Evolutionary conservation across 371 early-diverging fungal genomes (phyloP), one percentile per base, ranked within the genome.

Genomic region (Dichotomocladium elegans): DNA sequence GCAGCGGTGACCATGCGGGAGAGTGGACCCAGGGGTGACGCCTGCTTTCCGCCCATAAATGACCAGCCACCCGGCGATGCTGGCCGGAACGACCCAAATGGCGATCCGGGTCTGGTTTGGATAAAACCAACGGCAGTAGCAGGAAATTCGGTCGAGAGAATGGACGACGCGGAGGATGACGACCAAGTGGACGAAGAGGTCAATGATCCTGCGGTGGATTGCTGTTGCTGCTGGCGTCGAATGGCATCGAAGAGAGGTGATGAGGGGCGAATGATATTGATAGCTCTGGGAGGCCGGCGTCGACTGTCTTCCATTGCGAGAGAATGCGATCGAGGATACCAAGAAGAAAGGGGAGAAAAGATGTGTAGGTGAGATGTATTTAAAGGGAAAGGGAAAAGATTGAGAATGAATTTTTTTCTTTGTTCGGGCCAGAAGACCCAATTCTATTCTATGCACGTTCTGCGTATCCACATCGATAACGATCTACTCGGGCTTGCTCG

Each of bases 281-380:
- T 47, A 29, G 58, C 58, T 42, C 48, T 30, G 44, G 58, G 58
- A 4, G 58, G 58, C 78, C 70, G 19, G 77, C 70, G 37, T 25
- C 51, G 35, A 41, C 41, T 40, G 51, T 51, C 51, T 24, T 51
- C 51, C n/a, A n/a, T 27, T 51, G 41, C 49, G 35, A 30, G 24
- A 22, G 34, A 30, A 48, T 6, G 10, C n/a, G 27, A 2, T 28
- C 14, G 29, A 44, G n/a, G 7, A 27, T 15, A 4, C n/a, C 3
- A 14, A 33, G n/a, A 48, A 35, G 17, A 47, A 4, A 17, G 28
- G 8, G 22, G n/a, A 47, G 15, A 7, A 28, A 47, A 6, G 14
- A 6, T 0, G 37, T 8, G 37, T 37, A 17, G 37, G n/a, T 37
- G n/a, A n/a, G 37, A 17, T 37, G 21, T 37, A 17, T n/a, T 37